These are phyloP conservation scores for Melocanna baccifera DNA, from an alignment of 176 grass and related monocot species.

Conservation along the genomic window DNA sequence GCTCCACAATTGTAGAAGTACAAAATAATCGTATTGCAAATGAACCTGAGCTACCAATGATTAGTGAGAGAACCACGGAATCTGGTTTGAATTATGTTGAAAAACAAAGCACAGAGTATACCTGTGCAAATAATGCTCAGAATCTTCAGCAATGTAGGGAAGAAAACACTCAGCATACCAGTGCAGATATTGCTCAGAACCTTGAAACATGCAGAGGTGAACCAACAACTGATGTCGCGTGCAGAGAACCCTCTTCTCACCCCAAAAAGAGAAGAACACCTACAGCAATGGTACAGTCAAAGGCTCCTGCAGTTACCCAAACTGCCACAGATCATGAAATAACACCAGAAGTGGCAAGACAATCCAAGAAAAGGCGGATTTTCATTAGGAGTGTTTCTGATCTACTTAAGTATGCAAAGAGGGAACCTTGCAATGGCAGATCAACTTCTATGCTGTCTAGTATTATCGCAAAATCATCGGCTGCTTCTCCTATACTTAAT, in stretches of 20 bases:
- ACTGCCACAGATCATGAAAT: constrained; percentile 22
- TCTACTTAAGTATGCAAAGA: constrained; percentile 49
- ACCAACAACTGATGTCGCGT: constrained; percentile 7
- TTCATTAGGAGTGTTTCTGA: constrained; percentile 66
- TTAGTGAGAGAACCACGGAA: constrained; percentile 9
- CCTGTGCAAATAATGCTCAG: constrained; percentile 20
- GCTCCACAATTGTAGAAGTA: constrained; percentile 8
- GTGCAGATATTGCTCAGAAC: constrained; percentile 18
- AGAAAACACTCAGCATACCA: neutral
- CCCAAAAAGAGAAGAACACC: constrained; percentile 51
- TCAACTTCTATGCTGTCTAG: constrained; percentile 37
- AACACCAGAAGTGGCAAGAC: constrained; percentile 32
- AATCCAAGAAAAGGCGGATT: constrained; percentile 51
- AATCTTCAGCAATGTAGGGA: constrained; percentile 14
- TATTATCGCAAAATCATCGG: constrained; percentile 40
- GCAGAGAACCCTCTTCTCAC: constrained; percentile 4
- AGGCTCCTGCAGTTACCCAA: constrained; percentile 1
- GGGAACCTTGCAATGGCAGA: constrained; percentile 32
- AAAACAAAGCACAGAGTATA: constrained; percentile 30
- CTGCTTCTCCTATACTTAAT: constrained; percentile 34
- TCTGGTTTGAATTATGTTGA: constrained; percentile 10
- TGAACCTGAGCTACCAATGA: neutral
- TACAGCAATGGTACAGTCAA: constrained; percentile 35
- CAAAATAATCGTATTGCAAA: constrained; percentile 24
- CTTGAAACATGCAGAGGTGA: constrained; percentile 20